phyloP scores from a whole-genome alignment of 306 rosid species.

The Senna tora region DNA sequence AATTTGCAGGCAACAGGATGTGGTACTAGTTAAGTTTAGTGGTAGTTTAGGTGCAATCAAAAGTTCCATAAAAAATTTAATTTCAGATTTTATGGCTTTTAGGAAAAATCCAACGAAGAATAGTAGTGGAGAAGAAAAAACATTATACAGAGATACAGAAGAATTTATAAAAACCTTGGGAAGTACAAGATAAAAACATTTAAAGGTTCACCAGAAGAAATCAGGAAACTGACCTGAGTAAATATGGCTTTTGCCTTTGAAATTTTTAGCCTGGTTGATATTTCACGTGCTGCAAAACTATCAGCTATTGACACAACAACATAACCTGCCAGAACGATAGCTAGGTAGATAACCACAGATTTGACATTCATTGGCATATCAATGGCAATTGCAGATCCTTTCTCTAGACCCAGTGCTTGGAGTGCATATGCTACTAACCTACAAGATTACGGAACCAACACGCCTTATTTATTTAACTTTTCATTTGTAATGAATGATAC shows the following conservation, averaged over 20 bases:
- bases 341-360: slow-evolving; percentile 87
- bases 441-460: slow-evolving; percentile 46
- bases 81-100: background rate
- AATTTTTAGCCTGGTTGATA: slow-evolving; percentile 80
- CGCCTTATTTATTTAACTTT: slow-evolving; percentile 6
- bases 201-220: slow-evolving; percentile 22
- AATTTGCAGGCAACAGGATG: background rate
- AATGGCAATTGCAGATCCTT: slow-evolving; percentile 91
- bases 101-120: background rate
- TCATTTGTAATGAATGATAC: slow-evolving; percentile 14
- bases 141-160: slow-evolving; percentile 7
- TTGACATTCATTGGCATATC: slow-evolving; percentile 92
- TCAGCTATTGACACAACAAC: slow-evolving; percentile 95
- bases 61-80: background rate
- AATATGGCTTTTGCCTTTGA: slow-evolving; percentile 86
- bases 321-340: slow-evolving; percentile 82
- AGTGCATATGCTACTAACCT: slow-evolving; percentile 91
- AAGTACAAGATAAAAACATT: slow-evolving; percentile 34
- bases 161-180: background rate
- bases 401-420: slow-evolving; percentile 66
- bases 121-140: background rate
- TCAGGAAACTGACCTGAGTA: slow-evolving; percentile 70
- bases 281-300: slow-evolving; percentile 92
- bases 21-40: background rate
- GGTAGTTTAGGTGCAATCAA: background rate